These are phyloP conservation scores for Sclerotiophoma versabilis DNA, from an alignment of 2,329 filamentous ascomycete species.

Conservation along the genomic window DNA sequence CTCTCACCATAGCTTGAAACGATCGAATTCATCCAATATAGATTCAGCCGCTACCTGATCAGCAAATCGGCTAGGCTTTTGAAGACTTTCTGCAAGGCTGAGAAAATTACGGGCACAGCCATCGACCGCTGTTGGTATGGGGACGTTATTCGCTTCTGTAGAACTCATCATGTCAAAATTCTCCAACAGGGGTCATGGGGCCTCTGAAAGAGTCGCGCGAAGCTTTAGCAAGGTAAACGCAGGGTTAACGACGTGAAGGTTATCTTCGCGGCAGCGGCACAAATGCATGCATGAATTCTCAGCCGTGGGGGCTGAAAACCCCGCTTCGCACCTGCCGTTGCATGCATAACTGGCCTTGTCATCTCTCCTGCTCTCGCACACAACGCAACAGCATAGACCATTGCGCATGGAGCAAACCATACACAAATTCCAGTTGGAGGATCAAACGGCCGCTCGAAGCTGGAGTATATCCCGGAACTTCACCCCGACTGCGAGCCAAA, in stretches of 20 bases:
- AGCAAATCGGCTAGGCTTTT: background rate
- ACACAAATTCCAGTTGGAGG: too few relatives aligned
- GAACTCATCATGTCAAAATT: background rate
- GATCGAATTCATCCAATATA: constrained; percentile 6
- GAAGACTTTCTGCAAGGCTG: constrained; percentile 1
- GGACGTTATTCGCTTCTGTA: background rate
- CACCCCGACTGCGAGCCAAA: too few relatives aligned
- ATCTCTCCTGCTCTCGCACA: background rate
- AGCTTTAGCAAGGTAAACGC: background rate
- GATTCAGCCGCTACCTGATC: background rate
- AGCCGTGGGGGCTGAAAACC: constrained; percentile 7
- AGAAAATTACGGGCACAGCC: constrained; percentile 5
- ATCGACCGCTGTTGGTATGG: constrained; percentile 4
- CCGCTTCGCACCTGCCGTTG: background rate
- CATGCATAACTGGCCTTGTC: background rate
- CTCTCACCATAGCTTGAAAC: constrained; percentile 8
- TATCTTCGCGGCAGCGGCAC: background rate
- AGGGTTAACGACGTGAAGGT: background rate
- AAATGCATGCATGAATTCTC: constrained; percentile 14
- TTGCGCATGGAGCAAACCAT: background rate
- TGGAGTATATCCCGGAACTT: too few relatives aligned
- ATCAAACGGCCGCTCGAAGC: too few relatives aligned
- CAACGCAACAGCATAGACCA: background rate
- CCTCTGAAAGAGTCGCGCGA: background rate
- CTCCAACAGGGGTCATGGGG: background rate